phyloP scores from a whole-genome alignment of 1,284 basidiomycete genomes.

The Ceratobasidium sp. region DNA sequence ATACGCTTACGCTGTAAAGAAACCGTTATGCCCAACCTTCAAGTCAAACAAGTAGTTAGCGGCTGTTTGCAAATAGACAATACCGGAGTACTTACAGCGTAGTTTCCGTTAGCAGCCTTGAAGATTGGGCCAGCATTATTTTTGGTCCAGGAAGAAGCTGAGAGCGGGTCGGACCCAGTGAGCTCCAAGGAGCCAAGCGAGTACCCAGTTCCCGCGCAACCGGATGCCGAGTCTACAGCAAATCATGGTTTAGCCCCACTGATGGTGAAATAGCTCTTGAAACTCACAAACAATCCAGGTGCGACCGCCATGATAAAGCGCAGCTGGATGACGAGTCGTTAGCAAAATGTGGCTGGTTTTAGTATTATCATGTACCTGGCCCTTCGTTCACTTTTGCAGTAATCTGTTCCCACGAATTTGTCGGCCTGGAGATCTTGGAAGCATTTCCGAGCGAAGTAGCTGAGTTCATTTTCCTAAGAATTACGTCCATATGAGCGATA shows the following conservation, averaged over 20 bases:
- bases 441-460: slow-evolving; percentile 15
- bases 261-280: not conserved
- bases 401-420: slow-evolving; percentile 39
- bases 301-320: slow-evolving; percentile 3
- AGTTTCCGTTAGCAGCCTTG: slow-evolving; percentile 1
- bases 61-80: too few species aligned
- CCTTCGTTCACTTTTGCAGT: slow-evolving; percentile 33
- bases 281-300: slow-evolving; percentile 37
- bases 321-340: not conserved
- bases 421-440: not conserved
- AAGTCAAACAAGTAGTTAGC: too few species aligned
- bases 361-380: not conserved
- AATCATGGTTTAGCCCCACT: not conserved
- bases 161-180: not conserved
- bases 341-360: not conserved
- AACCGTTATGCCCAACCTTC: not conserved
- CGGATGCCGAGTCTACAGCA: slow-evolving; percentile 23
- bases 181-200: slow-evolving; percentile 27
- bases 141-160: not conserved
- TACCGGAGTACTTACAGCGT: not conserved
- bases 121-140: slow-evolving; percentile 11
- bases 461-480: slow-evolving; percentile 21
- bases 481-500: not conserved
- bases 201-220: slow-evolving; percentile 30
- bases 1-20: not conserved